Conservation (phyloP, 2,329 filamentous ascomycete genomes). For the Sclerotinia subarctica region DNA sequence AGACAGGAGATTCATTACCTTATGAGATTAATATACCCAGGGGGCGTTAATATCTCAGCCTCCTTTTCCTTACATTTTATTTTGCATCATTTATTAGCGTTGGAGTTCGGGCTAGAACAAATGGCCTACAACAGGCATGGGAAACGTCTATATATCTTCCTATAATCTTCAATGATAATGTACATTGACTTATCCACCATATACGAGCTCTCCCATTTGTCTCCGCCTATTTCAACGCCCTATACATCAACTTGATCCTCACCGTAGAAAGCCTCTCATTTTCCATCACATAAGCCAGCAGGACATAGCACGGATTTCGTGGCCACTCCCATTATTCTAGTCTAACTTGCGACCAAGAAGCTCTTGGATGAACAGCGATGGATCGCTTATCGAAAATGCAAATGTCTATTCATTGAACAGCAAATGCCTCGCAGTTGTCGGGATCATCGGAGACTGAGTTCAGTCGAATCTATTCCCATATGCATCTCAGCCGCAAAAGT, state of each 20-base stretch:
- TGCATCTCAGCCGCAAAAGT: slow-evolving; percentile 4
- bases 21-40: slow-evolving; percentile 34
- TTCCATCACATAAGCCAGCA: neutral
- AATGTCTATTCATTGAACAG: neutral
- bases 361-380: neutral
- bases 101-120: slow-evolving; percentile 28
- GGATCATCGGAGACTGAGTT: neutral
- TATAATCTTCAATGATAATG: slow-evolving; percentile 22
- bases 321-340: neutral
- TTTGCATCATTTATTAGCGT: slow-evolving; percentile 29
- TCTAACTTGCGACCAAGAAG: neutral
- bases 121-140: slow-evolving; percentile 6
- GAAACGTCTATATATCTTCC: slow-evolving; percentile 10
- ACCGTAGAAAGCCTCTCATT: neutral
- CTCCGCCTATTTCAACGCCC: neutral
- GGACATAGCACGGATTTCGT: neutral
- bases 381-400: neutral
- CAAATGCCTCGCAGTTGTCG: neutral
- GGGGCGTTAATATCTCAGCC: slow-evolving; percentile 21
- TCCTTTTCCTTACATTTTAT: neutral
- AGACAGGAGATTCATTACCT: slow-evolving; percentile 31
- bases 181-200: slow-evolving; percentile 9
- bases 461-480: neutral
- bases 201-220: slow-evolving; percentile 1
- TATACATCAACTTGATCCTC: neutral